Base-by-base conservation (phyloP, 2,329 filamentous ascomycete species). In the Penicillium thymicola region DNA sequence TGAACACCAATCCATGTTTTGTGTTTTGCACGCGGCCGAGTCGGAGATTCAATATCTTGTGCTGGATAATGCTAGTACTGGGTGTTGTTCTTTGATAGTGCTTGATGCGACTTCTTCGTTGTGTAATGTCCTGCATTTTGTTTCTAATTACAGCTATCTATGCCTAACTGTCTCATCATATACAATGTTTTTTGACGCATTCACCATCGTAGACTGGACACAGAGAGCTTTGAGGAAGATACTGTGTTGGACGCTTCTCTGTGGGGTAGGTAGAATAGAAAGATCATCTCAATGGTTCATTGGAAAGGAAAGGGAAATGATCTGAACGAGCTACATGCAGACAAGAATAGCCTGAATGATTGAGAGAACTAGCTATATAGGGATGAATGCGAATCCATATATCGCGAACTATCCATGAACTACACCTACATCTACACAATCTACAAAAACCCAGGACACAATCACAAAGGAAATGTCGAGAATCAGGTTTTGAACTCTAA, bases 401-500 rank as follows among this genome's bases (percentile, higher is more conserved):
- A 0, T 41, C 6, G 1, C 42, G 5, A 32, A 21, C 16, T n/a
- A 18, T 16, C 11, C 5, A 21, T 25, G 7, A 42, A 42, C 21
- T 49, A 41, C 47, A 44, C 32, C 18, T 52, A 62, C 53, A 32
- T 5, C 34, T 40, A 54, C 43, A 14, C 5, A 9, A 13, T n/a
- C 10, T 43, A 42, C n/a, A 7, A 52, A 23, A 18, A 18, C 32
- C 8, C 23, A 47, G 34, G 18, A 49, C 4, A 16, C 23, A 54
- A 46, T 61, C 51, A 64, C 61, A 65, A 65, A 65, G 58, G 59
- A 66, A 65, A 58, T 62, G 59, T 63, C 59, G 54, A 59, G 59
- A 69, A 69, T 71, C 67, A 71, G 69, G 67, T 71, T 73, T 71
- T 69, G 60, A 69, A 70, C 68, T 72, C 71, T 73, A 73, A 71